These are phyloP conservation scores for Suhomyces sp. DNA, from an alignment of 805 yeast genomes.

Conservation along the genomic window DNA sequence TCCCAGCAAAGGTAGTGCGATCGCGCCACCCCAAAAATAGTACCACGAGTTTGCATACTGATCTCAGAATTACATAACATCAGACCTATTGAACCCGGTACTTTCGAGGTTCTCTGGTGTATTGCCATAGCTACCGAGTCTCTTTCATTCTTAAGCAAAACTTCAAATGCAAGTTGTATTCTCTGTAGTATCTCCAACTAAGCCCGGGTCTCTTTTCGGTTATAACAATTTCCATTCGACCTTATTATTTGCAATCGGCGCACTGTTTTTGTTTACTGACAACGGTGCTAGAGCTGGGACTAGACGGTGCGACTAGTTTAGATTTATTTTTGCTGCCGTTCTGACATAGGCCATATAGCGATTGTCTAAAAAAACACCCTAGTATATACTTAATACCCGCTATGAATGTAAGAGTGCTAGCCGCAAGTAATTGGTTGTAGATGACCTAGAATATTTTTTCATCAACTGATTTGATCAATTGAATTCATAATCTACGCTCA, in stretches of 20 bases:
- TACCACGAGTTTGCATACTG: not conserved
- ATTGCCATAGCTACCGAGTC: not conserved
- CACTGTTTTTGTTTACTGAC: not conserved
- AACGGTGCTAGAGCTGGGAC: not conserved
- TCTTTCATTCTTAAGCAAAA: not conserved
- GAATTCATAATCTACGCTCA: not conserved
- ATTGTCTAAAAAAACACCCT: no score
- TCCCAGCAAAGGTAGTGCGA: not conserved
- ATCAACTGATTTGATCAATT: not conserved
- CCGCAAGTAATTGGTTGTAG: not conserved
- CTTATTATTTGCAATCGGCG: not conserved
- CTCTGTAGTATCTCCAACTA: not conserved
- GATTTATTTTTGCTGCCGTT: no score
- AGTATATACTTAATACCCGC: no score
- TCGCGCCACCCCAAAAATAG: not conserved
- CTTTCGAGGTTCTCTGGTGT: no score
- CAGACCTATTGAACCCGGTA: not conserved
- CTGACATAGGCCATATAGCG: not conserved
- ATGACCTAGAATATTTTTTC: no score
- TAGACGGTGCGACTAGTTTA: not conserved
- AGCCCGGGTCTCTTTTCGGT: not conserved
- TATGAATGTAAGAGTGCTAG: no score
- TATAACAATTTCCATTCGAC: not conserved
- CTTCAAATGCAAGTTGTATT: not conserved
- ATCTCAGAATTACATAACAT: no score